Evolutionary conservation across 768 basidiomycete species (phyloP).

Genomic region (Peribolospora baueri): DNA sequence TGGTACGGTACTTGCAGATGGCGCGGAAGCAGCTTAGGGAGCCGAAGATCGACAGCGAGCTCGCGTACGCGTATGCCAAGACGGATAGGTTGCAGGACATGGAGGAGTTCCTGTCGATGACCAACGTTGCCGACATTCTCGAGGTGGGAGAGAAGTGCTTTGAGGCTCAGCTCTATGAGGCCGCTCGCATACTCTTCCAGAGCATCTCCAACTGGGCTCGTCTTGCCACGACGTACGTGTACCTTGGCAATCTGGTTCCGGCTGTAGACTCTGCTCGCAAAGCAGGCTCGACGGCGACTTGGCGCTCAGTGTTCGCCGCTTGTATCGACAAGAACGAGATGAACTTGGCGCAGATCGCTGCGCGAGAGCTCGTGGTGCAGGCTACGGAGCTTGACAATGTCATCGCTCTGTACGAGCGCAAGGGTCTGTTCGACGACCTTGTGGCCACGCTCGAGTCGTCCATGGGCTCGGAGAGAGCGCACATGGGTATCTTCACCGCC

Average conservation of each 20-base stretch:
- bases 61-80: slow-evolving; percentile 95
- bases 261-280: slow-evolving; percentile 98
- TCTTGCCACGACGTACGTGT: slow-evolving; percentile 90
- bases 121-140: slow-evolving; percentile 88
- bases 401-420: slow-evolving; percentile 63
- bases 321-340: slow-evolving; percentile 96
- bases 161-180: slow-evolving; percentile 91
- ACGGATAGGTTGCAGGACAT: slow-evolving; percentile 75
- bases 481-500: slow-evolving; percentile 98
- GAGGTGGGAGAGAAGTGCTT: slow-evolving; percentile 99
- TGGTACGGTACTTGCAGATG: slow-evolving; percentile 95
- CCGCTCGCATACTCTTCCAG: slow-evolving; percentile 78
- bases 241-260: slow-evolving; percentile 89
- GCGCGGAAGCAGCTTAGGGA: slow-evolving; percentile 88
- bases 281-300: slow-evolving; percentile 97
- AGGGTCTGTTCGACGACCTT: slow-evolving; percentile 85
- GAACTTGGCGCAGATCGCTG: slow-evolving; percentile 94
- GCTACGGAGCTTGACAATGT: slow-evolving; percentile 30
- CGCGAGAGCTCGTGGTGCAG: slow-evolving; percentile 91
- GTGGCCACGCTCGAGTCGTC: slow-evolving; percentile 78
- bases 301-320: slow-evolving; percentile 98
- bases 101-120: slow-evolving; percentile 97
- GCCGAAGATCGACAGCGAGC: slow-evolving; percentile 90
- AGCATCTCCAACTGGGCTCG: slow-evolving; percentile 99
- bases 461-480: slow-evolving; percentile 84